Evolutionary conservation across 176 grass and related monocot genomes (phyloP).

Genomic region (Pontederia paniculata): DNA sequence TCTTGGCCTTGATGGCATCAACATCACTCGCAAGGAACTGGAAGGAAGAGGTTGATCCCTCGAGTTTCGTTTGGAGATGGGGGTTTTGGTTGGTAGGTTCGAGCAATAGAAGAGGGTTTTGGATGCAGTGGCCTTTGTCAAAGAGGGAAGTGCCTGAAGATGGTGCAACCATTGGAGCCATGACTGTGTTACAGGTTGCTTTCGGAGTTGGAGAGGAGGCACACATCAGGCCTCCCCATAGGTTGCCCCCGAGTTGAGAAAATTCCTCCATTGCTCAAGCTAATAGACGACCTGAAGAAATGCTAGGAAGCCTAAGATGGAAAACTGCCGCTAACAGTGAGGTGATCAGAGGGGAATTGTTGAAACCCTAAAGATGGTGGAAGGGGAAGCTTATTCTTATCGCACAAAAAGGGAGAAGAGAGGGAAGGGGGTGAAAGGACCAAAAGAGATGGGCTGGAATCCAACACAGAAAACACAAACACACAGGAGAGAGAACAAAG

Average conservation of each 20-base stretch:
- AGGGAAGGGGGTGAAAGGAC: constrained; percentile 9
- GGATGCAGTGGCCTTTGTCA: constrained; percentile 8
- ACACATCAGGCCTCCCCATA: constrained; percentile 9
- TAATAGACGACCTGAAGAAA: not conserved
- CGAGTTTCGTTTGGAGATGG: constrained; percentile 34
- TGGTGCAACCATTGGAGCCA: not conserved
- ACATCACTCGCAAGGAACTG: constrained; percentile 42
- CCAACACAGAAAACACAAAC: constrained; percentile 34
- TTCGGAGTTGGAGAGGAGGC: not conserved
- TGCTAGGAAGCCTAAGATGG: not conserved
- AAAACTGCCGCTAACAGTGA: not conserved
- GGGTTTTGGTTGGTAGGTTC: constrained; percentile 15
- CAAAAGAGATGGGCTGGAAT: constrained; percentile 45
- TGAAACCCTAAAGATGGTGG: constrained; percentile 6
- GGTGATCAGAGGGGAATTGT: constrained; percentile 4
- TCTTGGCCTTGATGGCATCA: constrained; percentile 92
- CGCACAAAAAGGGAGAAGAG: constrained; percentile 4
- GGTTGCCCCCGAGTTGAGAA: constrained; percentile 12
- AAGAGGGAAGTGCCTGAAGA: not conserved
- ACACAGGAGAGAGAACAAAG: constrained; percentile 15
- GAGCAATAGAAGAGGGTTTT: constrained; percentile 28
- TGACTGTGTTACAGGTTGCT: not conserved
- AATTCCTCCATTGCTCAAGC: constrained; percentile 9
- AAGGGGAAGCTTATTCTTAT: constrained; percentile 13
- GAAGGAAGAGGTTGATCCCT: constrained; percentile 49